Evolutionary conservation across 2,329 filamentous ascomycete species (phyloP).

Genomic region (Pseudogymnoascus sp.): DNA sequence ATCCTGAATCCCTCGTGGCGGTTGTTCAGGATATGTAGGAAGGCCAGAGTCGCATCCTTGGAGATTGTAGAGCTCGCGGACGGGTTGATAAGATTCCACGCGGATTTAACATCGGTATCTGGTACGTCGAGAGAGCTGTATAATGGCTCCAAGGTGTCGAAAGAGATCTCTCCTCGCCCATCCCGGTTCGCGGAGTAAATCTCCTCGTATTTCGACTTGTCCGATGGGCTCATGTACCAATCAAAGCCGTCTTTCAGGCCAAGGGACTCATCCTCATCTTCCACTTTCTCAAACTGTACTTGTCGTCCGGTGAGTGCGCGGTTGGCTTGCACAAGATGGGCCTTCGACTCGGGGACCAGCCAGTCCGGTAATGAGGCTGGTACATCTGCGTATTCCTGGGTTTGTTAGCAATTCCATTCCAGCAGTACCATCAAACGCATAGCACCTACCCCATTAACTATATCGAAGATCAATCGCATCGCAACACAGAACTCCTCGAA

Average conservation of each 20-base stretch:
- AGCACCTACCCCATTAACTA: slow-evolving; percentile 83
- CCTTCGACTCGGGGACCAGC: slow-evolving; percentile 93
- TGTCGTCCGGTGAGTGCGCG: slow-evolving; percentile 72
- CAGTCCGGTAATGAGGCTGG: slow-evolving; percentile 81
- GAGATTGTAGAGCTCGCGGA: slow-evolving; percentile 74
- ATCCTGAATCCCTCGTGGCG: slow-evolving; percentile 93
- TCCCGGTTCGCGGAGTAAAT: slow-evolving; percentile 93
- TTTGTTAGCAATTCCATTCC: background rate
- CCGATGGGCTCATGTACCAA: slow-evolving; percentile 94
- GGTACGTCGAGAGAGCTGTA: slow-evolving; percentile 73
- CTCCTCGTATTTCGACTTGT: slow-evolving; percentile 92
- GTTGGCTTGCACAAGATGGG: slow-evolving; percentile 77
- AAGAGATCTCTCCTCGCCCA: slow-evolving; percentile 73
- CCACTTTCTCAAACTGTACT: slow-evolving; percentile 75
- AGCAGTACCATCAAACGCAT: background rate
- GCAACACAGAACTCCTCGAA: slow-evolving; percentile 99
- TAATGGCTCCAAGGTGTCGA: slow-evolving; percentile 70
- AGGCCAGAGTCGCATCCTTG: slow-evolving; percentile 90
- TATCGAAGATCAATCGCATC: slow-evolving; percentile 95
- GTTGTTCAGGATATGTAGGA: slow-evolving; percentile 94
- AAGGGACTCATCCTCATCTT: slow-evolving; percentile 72
- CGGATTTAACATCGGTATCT: slow-evolving; percentile 75
- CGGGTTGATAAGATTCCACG: slow-evolving; percentile 97
- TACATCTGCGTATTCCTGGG: slow-evolving; percentile 82
- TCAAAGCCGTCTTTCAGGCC: slow-evolving; percentile 95